Percentiles rank a stretch among this genome's conserved stretches.
Evolutionary conservation across 805 yeast species (phyloP).

Genomic region (Millerago galiae): DNA sequence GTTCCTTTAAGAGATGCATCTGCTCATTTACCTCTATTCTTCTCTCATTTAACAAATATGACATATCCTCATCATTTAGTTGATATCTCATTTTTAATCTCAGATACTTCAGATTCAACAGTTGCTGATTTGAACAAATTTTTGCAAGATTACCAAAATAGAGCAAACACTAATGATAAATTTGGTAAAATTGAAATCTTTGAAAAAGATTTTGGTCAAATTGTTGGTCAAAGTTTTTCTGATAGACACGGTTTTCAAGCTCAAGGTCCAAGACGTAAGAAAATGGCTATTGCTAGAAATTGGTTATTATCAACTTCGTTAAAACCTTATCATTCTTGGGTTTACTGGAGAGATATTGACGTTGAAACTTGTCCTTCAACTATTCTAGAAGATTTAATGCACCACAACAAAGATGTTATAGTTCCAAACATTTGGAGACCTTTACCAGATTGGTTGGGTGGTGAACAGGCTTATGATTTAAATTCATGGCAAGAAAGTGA

Average conservation of each 20-base stretch:
- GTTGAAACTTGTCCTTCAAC: conserved; percentile 85
- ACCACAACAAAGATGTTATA: conserved; percentile 82
- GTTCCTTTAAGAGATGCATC: conserved; percentile 94
- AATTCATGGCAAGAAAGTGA: conserved; percentile 84
- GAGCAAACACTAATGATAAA: conserved; percentile 51
- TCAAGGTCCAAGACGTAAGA: conserved; percentile 90
- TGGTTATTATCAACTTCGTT: conserved; percentile 88
- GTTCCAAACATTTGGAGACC: conserved; percentile 96
- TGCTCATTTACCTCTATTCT: conserved; percentile 84
- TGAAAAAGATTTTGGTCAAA: conserved; percentile 92
- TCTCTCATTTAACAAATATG: conserved; percentile 70
- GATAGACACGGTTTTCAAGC: conserved; percentile 96
- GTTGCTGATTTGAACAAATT: conserved; percentile 58
- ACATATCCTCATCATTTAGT: conserved; percentile 85
- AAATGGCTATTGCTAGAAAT: conserved; percentile 94
- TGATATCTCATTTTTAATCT: conserved; percentile 79
- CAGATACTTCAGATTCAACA: conserved; percentile 88
- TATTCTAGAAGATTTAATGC: conserved; percentile 88
- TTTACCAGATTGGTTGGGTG: conserved; percentile 79
- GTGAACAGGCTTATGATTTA: conserved; percentile 79
- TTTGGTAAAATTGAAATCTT: conserved; percentile 83
- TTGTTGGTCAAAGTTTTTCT: conserved; percentile 85
- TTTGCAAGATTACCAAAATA: conserved; percentile 59
- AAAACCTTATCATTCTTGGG: conserved; percentile 92
- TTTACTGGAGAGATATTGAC: conserved; percentile 97